Conservation (phyloP, 495 filamentous ascomycete genomes). For the Hyaloscypha finlandica region DNA sequence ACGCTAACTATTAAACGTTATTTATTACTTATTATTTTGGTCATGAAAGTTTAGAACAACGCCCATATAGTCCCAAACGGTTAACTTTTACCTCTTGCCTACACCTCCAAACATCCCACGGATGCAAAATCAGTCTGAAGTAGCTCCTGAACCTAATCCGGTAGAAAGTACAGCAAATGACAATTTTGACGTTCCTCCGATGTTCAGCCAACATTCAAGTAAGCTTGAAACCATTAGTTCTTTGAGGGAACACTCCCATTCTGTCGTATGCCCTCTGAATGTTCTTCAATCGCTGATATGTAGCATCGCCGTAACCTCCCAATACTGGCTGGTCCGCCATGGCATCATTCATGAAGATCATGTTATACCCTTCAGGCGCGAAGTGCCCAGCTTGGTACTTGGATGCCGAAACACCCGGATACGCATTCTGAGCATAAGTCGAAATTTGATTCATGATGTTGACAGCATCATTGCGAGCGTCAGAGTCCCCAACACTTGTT, state of each 20-base stretch:
- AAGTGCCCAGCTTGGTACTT: slow-evolving; percentile 4
- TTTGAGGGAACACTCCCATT: slow-evolving; percentile 4
- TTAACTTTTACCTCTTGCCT: too few species aligned
- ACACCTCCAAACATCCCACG: too few species aligned
- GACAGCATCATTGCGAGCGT: neutral
- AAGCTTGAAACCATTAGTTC: slow-evolving; percentile 15
- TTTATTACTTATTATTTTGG: too few species aligned
- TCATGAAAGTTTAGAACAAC: too few species aligned
- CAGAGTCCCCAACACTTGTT: neutral
- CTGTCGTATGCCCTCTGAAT: slow-evolving; percentile 11
- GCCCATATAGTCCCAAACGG: too few species aligned
- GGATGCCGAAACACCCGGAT: neutral
- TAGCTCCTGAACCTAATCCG: too few species aligned
- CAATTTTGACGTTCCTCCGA: neutral
- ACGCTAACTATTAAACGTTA: too few species aligned
- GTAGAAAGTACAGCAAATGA: too few species aligned
- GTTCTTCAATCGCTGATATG: slow-evolving; percentile 12
- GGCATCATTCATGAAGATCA: slow-evolving; percentile 15
- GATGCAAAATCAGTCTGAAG: too few species aligned
- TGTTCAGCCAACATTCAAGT: neutral
- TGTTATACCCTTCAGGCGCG: neutral
- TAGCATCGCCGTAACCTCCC: slow-evolving; percentile 4
- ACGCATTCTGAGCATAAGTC: neutral
- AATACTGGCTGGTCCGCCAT: slow-evolving; percentile 10
- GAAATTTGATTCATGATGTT: slow-evolving; percentile 1